Conservation (phyloP, 2,329 filamentous ascomycete genomes). For the Fusarium sp. region DNA sequence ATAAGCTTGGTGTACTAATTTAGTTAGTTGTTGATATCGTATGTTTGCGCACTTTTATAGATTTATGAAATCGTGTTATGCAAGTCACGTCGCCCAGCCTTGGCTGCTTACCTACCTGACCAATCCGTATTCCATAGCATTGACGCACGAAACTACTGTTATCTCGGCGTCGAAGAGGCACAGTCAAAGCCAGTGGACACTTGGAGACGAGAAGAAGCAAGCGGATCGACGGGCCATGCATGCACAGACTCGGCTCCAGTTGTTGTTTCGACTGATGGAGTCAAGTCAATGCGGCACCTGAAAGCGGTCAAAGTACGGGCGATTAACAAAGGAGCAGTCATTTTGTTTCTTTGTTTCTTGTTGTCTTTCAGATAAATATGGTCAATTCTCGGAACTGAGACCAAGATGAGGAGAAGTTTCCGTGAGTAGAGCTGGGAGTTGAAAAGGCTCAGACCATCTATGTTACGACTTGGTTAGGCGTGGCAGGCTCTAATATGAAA, state of each 20-base stretch:
- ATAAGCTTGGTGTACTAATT: not conserved
- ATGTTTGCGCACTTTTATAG: not conserved
- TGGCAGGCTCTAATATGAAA: not conserved
- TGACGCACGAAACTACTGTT: constrained; percentile 11
- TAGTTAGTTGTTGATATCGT: not conserved
- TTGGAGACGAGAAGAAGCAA: not conserved
- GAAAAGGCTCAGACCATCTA: not conserved
- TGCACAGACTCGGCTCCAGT: constrained; percentile 31
- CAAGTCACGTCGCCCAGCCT: not conserved
- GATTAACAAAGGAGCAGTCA: constrained; percentile 25
- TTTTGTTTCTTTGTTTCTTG: constrained; percentile 27
- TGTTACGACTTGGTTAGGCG: not conserved
- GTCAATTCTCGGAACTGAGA: not conserved
- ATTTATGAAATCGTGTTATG: not conserved
- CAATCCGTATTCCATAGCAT: not conserved
- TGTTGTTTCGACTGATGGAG: constrained; percentile 41
- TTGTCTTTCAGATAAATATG: not conserved
- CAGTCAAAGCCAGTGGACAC: constrained; percentile 13
- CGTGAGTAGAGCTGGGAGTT: not conserved
- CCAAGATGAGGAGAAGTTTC: not conserved
- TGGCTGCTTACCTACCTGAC: not conserved
- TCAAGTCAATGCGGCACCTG: constrained; percentile 27
- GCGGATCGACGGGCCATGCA: constrained; percentile 31
- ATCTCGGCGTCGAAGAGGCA: not conserved
- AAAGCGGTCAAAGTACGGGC: constrained; percentile 34